Percentiles rank a stretch among this genome's conserved stretches.
Evolutionary conservation across 768 basidiomycete species (phyloP).

Genomic region (Suillus bovinus): DNA sequence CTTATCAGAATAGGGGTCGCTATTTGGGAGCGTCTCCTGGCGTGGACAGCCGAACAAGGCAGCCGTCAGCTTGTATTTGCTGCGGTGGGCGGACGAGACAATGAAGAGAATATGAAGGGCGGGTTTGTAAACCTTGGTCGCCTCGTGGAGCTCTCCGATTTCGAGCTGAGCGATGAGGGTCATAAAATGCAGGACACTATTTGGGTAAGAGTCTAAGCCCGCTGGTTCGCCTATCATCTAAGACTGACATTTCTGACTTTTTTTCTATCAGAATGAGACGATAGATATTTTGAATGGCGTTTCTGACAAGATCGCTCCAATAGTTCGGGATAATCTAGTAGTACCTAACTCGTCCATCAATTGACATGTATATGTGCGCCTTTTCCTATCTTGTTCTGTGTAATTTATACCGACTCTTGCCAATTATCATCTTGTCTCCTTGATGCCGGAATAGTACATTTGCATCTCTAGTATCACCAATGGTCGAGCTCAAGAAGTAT

Average conservation of each 20-base stretch:
- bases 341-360: neutral
- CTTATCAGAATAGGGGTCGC: neutral
- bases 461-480: neutral
- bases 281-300: conserved; percentile 19
- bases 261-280: conserved; percentile 17
- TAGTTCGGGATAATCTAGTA: neutral
- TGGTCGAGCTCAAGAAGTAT: too few species aligned
- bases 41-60: conserved; percentile 26
- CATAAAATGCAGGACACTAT: conserved; percentile 26
- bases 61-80: too few species aligned
- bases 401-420: too few species aligned
- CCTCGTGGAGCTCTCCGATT: too few species aligned
- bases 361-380: too few species aligned
- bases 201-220: conserved; percentile 31
- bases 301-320: conserved; percentile 13
- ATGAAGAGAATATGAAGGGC: too few species aligned
- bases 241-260: too few species aligned
- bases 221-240: neutral
- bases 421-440: neutral
- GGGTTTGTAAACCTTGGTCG: too few species aligned
- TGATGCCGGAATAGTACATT: neutral
- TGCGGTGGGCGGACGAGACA: too few species aligned
- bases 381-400: too few species aligned
- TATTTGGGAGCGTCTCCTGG: conserved; percentile 13
- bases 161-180: too few species aligned